Conservation (phyloP, 257 asterid genomes). For the Nicotiana tabacum region DNA sequence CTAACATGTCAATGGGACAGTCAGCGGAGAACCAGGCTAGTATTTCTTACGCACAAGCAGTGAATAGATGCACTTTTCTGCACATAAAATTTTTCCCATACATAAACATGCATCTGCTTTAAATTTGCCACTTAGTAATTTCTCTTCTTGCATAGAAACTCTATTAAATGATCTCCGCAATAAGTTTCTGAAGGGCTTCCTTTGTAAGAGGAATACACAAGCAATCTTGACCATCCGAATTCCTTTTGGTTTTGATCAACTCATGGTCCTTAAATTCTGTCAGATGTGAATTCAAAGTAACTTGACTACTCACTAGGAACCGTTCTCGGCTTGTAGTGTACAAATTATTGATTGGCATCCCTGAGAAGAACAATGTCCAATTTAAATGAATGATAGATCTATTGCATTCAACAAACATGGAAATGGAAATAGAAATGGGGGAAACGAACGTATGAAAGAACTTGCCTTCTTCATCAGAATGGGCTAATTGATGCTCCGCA, state of each 20-base stretch:
- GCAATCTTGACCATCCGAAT: conserved; percentile 77
- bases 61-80: not conserved
- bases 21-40: not conserved
- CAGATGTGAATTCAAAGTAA: conserved; percentile 81
- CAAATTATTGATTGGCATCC: conserved; percentile 69
- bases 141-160: not conserved
- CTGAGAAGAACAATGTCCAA: conserved; percentile 30
- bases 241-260: conserved; percentile 68
- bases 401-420: not conserved
- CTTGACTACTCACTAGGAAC: conserved; percentile 79
- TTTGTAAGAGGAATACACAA: conserved; percentile 62
- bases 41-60: not conserved
- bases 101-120: not conserved
- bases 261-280: conserved; percentile 92
- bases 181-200: conserved; percentile 69
- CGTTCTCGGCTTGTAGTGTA: conserved; percentile 72
- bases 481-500: conserved; percentile 72
- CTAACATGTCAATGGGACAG: not conserved
- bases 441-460: not conserved
- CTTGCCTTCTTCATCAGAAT: conserved; percentile 92
- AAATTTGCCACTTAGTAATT: not conserved
- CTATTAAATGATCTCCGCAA: conserved; percentile 48
- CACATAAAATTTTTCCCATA: not conserved
- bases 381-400: not conserved
- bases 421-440: conserved; percentile 6